phyloP scores from a whole-genome alignment of 352 stramenopile genomes.

The Thalassiosira hispida region DNA sequence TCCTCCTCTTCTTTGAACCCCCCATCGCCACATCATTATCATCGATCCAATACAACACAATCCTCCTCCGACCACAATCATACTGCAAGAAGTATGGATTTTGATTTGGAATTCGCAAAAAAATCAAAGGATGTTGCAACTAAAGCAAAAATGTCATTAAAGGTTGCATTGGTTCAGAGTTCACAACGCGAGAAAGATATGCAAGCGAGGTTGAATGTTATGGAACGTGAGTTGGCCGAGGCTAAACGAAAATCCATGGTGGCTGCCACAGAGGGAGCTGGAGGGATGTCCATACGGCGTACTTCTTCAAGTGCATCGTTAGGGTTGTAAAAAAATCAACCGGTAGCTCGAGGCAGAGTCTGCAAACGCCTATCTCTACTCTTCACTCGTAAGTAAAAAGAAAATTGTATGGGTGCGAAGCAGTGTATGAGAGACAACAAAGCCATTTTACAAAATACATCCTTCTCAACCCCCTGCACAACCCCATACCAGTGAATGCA shows the following conservation, averaged over 20 bases:
- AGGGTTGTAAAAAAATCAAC: not conserved
- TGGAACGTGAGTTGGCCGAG: constrained; percentile 28
- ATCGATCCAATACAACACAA: not conserved
- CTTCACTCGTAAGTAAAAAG: too few relatives aligned
- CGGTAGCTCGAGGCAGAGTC: too few relatives aligned
- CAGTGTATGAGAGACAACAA: too few relatives aligned
- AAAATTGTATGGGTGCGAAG: too few relatives aligned
- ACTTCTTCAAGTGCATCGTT: constrained; percentile 11
- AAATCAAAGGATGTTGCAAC: constrained; percentile 16
- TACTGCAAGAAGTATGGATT: not conserved
- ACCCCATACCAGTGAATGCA: too few relatives aligned
- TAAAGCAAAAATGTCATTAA: constrained; percentile 33
- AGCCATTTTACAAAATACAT: too few relatives aligned
- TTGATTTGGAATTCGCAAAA: constrained; percentile 14
- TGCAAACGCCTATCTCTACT: too few relatives aligned
- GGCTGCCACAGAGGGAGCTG: not conserved
- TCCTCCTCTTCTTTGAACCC: too few relatives aligned
- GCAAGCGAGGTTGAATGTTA: constrained; percentile 19
- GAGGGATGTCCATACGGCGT: constrained; percentile 7
- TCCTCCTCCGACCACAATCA: constrained; percentile 10
- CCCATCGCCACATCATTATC: not conserved
- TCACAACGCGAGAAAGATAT: constrained; percentile 28
- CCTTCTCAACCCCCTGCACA: too few relatives aligned
- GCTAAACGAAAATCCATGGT: not conserved
- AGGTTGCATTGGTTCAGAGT: constrained; percentile 26